Percentiles rank a stretch among this genome's conserved stretches.
Evolutionary conservation across 495 filamentous ascomycete genomes (phyloP).

Genomic region (Hypoxylon crocopeplum): DNA sequence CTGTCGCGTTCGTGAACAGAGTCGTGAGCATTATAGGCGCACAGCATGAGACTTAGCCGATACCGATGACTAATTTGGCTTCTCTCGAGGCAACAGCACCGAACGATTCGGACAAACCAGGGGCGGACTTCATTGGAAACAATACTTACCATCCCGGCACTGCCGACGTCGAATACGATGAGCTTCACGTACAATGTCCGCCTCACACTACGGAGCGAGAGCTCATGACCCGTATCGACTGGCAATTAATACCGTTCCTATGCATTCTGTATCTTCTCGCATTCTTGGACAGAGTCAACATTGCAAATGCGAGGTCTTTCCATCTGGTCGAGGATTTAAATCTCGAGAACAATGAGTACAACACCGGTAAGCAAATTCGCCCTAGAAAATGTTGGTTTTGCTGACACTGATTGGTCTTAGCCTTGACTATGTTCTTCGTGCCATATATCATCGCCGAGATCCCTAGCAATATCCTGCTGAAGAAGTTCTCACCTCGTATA

Average conservation of each 20-base stretch:
- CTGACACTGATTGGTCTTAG: constrained; percentile 37
- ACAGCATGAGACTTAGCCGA: background rate
- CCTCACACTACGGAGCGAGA: constrained; percentile 73
- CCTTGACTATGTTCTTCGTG: constrained; percentile 89
- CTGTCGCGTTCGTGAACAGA: background rate
- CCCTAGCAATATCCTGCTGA: constrained; percentile 86
- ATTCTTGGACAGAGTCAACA: constrained; percentile 83
- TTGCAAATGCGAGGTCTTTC: constrained; percentile 69
- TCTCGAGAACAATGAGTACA: constrained; percentile 69
- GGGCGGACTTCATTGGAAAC: constrained; percentile 16
- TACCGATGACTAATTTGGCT: constrained; percentile 15
- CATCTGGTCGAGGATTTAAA: constrained; percentile 69
- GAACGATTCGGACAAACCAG: constrained; percentile 37
- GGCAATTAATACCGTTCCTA: constrained; percentile 79
- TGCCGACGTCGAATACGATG: constrained; percentile 44
- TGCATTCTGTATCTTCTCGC: constrained; percentile 85
- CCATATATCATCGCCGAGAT: constrained; percentile 90
- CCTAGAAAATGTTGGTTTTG: background rate
- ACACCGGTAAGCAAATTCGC: constrained; percentile 52
- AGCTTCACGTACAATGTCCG: constrained; percentile 54
- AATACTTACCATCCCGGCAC: constrained; percentile 37
- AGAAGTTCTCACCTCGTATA: constrained; percentile 77
- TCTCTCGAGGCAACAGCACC: constrained; percentile 5
- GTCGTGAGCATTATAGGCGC: background rate
- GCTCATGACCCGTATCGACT: constrained; percentile 79